Evolutionary conservation across 352 stramenopile genomes (phyloP).

Genomic region (Phytophthora pinifolia): DNA sequence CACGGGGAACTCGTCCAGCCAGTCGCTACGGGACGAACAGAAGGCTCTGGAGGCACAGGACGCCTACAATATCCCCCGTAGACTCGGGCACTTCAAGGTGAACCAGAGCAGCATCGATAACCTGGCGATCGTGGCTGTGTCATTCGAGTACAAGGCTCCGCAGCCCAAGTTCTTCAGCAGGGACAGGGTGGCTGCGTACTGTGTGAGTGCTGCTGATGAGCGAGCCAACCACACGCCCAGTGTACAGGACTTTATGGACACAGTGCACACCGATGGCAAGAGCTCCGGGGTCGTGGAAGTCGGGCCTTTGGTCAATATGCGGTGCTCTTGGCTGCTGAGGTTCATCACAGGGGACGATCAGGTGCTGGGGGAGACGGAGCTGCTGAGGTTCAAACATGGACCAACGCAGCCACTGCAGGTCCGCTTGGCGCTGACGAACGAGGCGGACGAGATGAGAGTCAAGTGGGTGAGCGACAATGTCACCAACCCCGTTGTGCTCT

Average conservation of each 20-base stretch:
- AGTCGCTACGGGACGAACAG: conserved; percentile 9
- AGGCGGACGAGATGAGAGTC: conserved; percentile 46
- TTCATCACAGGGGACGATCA: conserved; percentile 33
- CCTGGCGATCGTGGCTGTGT: conserved; percentile 34
- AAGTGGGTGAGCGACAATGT: conserved; percentile 54
- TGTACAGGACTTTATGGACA: conserved; percentile 30
- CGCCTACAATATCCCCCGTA: conserved; percentile 21
- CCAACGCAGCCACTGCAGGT: conserved; percentile 45
- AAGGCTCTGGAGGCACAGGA: conserved; percentile 16
- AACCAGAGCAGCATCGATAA: conserved; percentile 31
- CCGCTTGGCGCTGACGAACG: conserved; percentile 38
- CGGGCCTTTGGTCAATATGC: conserved; percentile 50
- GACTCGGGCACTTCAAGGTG: conserved; percentile 29
- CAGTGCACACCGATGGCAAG: conserved; percentile 22
- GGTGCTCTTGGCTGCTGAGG: conserved; percentile 45
- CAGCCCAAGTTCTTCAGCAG: conserved; percentile 26
- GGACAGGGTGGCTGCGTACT: conserved; percentile 34
- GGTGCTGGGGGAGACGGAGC: conserved; percentile 30
- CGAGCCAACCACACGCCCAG: conserved; percentile 12
- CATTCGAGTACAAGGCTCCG: conserved; percentile 38
- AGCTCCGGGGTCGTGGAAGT: conserved; percentile 28
- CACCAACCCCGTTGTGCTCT: conserved; percentile 38
- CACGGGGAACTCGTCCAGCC: conserved; percentile 8
- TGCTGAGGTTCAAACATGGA: conserved; percentile 38
- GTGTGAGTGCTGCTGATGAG: conserved; percentile 29